These are phyloP conservation scores for Phytophthora europaea DNA, from an alignment of 352 stramenopile species.

Conservation along the genomic window DNA sequence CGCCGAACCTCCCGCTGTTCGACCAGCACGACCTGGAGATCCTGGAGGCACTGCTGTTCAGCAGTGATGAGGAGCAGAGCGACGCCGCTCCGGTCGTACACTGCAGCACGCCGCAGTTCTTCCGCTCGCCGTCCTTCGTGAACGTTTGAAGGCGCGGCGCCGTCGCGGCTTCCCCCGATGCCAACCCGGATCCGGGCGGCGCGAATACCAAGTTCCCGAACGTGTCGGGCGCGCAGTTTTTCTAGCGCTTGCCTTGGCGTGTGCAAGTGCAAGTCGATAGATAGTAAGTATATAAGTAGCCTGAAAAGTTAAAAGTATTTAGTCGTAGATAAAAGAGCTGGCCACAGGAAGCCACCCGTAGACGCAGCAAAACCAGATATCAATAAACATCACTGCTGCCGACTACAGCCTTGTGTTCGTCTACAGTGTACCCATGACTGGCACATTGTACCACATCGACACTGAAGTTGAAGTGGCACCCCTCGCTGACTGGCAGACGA, in stretches of 20 bases:
- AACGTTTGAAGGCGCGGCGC: conserved; percentile 49
- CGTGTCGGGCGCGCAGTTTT: conserved; percentile 35
- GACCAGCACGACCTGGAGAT: conserved; percentile 61
- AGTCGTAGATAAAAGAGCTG: conserved; percentile 26
- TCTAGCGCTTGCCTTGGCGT: conserved; percentile 12
- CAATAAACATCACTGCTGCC: conserved; percentile 22
- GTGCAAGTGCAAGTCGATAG: conserved; percentile 19
- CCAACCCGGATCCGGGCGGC: conserved; percentile 37
- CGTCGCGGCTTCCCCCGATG: conserved; percentile 31
- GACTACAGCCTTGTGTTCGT: conserved; percentile 16
- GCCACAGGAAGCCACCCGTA: conserved; percentile 22
- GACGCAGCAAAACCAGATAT: conserved; percentile 19
- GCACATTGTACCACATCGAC: conserved; percentile 9
- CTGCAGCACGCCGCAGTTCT: conserved; percentile 36
- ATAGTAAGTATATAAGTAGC: conserved; percentile 22
- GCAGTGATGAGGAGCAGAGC: conserved; percentile 57
- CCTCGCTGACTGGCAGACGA: too few relatives aligned
- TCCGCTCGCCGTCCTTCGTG: conserved; percentile 42
- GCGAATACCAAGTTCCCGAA: conserved; percentile 33
- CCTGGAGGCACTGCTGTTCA: conserved; percentile 64
- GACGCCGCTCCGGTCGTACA: conserved; percentile 27
- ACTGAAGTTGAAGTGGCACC: too few relatives aligned
- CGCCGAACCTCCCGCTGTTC: conserved; percentile 43
- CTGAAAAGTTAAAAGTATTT: conserved; percentile 31
- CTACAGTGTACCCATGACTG: conserved; percentile 19